phyloP scores from a whole-genome alignment of 306 rosid species.

The Pterocarpus macrocarpus region DNA sequence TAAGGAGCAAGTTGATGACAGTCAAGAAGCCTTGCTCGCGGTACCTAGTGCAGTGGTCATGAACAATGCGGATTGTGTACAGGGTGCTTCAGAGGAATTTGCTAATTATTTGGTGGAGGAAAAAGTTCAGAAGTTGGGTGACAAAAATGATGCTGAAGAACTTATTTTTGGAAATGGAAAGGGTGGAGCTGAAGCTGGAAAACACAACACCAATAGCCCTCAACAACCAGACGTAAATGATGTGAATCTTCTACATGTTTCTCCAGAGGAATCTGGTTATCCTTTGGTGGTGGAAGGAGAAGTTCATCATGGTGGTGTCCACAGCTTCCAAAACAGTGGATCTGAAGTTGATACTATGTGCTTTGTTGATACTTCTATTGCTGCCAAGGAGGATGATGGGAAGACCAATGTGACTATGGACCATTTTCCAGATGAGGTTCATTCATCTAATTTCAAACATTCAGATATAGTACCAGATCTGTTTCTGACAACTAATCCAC shows the following conservation, averaged over 20 bases:
- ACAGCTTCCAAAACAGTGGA: too few relatives aligned
- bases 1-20: neutral
- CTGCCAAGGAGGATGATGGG: neutral
- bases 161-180: neutral
- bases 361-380: neutral
- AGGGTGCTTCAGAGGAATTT: too few relatives aligned
- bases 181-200: neutral
- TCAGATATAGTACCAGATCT: conserved; percentile 2
- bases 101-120: too few relatives aligned
- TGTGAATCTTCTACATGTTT: neutral
- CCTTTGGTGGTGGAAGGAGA: conserved; percentile 14
- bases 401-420: neutral
- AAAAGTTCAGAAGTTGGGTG: neutral
- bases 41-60: too few relatives aligned
- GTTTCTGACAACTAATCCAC: neutral
- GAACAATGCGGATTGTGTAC: too few relatives aligned
- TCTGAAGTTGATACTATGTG: too few relatives aligned
- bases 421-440: neutral
- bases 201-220: neutral
- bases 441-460: conserved; percentile 5
- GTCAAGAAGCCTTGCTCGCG: too few relatives aligned
- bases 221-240: neutral
- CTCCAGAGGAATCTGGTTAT: conserved; percentile 25
- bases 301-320: neutral
- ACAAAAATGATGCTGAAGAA: conserved; percentile 1